These are phyloP conservation scores for Hsuehochloa calcarea DNA, from an alignment of 176 grass and related monocot genomes.

Conservation along the genomic window DNA sequence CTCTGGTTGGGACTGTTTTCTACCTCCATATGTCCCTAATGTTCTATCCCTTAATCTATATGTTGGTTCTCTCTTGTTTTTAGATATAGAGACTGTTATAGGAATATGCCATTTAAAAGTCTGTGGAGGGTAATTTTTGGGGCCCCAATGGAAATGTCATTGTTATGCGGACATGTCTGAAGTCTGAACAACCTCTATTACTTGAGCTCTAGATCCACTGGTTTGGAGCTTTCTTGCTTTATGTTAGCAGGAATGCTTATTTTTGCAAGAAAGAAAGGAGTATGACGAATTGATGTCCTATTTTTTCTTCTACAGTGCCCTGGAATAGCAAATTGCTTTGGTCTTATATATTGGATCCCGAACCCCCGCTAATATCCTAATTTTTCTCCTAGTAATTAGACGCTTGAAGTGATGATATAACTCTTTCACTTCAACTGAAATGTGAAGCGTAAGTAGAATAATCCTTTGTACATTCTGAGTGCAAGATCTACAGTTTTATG, in stretches of 20 bases:
- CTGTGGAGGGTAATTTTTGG: not conserved
- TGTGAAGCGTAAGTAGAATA: not conserved
- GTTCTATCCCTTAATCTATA: not conserved
- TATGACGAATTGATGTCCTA: not conserved
- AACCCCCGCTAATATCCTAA: not conserved
- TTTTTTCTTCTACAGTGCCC: not conserved
- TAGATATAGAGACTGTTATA: not conserved
- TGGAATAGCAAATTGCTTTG: not conserved
- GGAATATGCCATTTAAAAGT: not conserved
- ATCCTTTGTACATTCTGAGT: not conserved
- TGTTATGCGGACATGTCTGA: not conserved
- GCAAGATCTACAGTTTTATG: constrained; percentile 7
- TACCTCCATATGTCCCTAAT: not conserved
- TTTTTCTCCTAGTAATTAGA: not conserved
- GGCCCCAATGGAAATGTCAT: not conserved
- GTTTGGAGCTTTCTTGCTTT: not conserved
- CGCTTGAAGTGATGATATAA: not conserved
- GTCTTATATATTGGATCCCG: not conserved
- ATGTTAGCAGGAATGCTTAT: constrained; percentile 4
- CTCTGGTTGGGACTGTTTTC: not conserved
- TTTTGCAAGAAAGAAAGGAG: not conserved
- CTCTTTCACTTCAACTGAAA: not conserved
- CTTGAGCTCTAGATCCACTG: not conserved
- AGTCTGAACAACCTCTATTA: not conserved
- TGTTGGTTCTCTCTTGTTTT: not conserved